Conservation (phyloP, 2,329 filamentous ascomycete species). For the Neobulgaria alba region DNA sequence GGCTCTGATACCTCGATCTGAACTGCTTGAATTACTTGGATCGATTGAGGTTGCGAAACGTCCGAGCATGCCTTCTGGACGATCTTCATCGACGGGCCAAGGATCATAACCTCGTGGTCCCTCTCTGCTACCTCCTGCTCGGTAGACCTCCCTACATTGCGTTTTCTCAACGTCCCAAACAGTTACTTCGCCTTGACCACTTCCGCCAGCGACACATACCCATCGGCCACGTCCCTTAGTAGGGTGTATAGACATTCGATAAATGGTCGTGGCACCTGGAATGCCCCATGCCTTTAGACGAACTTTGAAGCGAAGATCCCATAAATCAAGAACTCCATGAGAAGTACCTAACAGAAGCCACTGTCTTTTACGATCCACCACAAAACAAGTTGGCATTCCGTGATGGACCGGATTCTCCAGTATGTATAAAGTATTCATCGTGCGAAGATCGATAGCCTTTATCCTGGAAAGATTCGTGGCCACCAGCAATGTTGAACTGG, state of each 20-base stretch:
- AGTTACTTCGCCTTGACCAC: constrained; percentile 78
- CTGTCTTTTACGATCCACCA: constrained; percentile 73
- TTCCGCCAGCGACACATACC: constrained; percentile 84
- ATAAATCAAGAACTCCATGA: constrained; percentile 85
- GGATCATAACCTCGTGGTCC: constrained; percentile 63
- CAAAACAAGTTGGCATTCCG: constrained; percentile 85
- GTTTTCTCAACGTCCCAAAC: constrained; percentile 94
- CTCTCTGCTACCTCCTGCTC: constrained; percentile 53
- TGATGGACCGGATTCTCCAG: constrained; percentile 86
- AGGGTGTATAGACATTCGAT: constrained; percentile 71
- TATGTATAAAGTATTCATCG: constrained; percentile 73
- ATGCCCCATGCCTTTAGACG: constrained; percentile 83
- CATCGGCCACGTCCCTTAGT: constrained; percentile 70
- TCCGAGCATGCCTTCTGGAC: constrained; percentile 74
- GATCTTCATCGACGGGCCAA: constrained; percentile 85
- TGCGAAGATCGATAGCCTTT: constrained; percentile 75
- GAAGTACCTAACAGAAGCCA: constrained; percentile 90
- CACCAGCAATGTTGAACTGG: constrained; percentile 72
- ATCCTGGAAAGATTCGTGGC: constrained; percentile 82
- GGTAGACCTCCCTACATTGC: constrained; percentile 81
- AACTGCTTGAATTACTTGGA: constrained; percentile 42
- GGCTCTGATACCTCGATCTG: constrained; percentile 63
- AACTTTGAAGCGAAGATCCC: constrained; percentile 93
- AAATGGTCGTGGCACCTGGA: constrained; percentile 69
- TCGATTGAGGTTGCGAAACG: constrained; percentile 74